Evolutionary conservation across 176 grass and related monocot genomes (phyloP).

Genomic region (Oropetium thomaeum): DNA sequence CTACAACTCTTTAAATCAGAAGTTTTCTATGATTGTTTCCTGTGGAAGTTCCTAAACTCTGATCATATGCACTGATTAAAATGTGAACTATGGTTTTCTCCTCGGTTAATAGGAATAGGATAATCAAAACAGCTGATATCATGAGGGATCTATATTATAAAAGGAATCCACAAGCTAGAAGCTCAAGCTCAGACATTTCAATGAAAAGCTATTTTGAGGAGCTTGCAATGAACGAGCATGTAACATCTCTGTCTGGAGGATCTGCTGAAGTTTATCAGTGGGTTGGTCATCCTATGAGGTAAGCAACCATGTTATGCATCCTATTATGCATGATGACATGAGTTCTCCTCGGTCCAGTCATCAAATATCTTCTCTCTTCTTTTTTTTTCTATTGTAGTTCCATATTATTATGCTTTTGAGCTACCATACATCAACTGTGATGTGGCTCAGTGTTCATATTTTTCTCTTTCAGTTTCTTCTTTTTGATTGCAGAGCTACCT

Average conservation of each 20-base stretch:
- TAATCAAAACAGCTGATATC: conserved; percentile 47
- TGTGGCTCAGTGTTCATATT: not conserved
- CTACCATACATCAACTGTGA: not conserved
- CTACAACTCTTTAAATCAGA: not conserved
- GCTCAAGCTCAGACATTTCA: conserved; percentile 32
- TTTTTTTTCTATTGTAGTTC: not conserved
- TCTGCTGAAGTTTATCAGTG: conserved; percentile 64
- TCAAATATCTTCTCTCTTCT: not conserved
- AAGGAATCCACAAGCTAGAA: conserved; percentile 51
- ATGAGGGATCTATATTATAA: conserved; percentile 86
- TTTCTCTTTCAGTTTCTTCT: not conserved
- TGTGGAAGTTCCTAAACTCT: not conserved
- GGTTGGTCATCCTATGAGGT: conserved; percentile 65
- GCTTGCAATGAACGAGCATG: conserved; percentile 68
- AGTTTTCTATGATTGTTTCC: not conserved
- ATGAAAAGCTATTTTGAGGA: conserved; percentile 54
- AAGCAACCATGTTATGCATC: conserved; percentile 22
- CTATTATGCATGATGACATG: not conserved
- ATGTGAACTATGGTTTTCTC: not conserved
- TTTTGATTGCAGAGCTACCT: conserved; percentile 54
- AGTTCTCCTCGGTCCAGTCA: not conserved
- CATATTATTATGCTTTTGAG: not conserved
- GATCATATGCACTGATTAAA: not conserved
- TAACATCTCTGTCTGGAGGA: conserved; percentile 44
- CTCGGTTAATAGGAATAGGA: conserved; percentile 50